phyloP scores from a whole-genome alignment of 805 yeast genomes.

The Barnettozyma salicaria region DNA sequence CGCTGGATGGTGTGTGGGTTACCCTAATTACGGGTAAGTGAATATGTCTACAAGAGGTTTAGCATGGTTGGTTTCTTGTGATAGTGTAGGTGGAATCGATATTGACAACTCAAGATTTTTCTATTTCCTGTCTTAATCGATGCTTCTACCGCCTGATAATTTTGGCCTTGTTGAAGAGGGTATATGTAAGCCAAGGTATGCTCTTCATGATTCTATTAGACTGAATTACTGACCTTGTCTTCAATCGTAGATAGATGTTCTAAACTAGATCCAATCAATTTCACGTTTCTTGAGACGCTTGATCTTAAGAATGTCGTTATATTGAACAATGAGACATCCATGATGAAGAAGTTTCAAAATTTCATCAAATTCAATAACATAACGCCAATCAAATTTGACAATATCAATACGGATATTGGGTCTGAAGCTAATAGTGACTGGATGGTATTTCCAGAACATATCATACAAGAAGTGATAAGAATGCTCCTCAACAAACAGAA shows the following conservation, averaged over 20 bases:
- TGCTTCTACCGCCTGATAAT: slow-evolving; percentile 91
- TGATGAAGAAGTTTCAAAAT: slow-evolving; percentile 55
- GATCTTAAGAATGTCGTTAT: slow-evolving; percentile 61
- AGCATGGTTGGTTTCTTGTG: not conserved
- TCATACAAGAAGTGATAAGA: slow-evolving; percentile 62
- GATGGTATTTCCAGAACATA: slow-evolving; percentile 67
- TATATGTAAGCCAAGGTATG: slow-evolving; percentile 33
- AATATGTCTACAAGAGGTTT: not conserved
- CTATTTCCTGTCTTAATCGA: slow-evolving; percentile 24
- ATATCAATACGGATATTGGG: slow-evolving; percentile 24
- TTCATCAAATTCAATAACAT: slow-evolving; percentile 56
- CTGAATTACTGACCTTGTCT: not conserved
- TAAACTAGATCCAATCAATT: slow-evolving; percentile 65
- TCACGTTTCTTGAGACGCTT: slow-evolving; percentile 73
- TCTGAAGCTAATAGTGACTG: slow-evolving; percentile 34
- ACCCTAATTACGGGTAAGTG: not conserved
- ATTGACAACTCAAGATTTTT: no score
- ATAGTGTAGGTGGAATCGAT: not conserved
- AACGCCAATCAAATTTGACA: slow-evolving; percentile 36
- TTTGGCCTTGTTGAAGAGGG: slow-evolving; percentile 90
- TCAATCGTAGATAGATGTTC: slow-evolving; percentile 57
- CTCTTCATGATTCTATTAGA: not conserved
- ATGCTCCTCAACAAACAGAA: slow-evolving; percentile 53
- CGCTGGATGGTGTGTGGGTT: slow-evolving; percentile 1
- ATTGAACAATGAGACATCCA: slow-evolving; percentile 79